These are phyloP conservation scores for Favolaschia claudopus DNA, from an alignment of 768 basidiomycete genomes.

Conservation along the genomic window DNA sequence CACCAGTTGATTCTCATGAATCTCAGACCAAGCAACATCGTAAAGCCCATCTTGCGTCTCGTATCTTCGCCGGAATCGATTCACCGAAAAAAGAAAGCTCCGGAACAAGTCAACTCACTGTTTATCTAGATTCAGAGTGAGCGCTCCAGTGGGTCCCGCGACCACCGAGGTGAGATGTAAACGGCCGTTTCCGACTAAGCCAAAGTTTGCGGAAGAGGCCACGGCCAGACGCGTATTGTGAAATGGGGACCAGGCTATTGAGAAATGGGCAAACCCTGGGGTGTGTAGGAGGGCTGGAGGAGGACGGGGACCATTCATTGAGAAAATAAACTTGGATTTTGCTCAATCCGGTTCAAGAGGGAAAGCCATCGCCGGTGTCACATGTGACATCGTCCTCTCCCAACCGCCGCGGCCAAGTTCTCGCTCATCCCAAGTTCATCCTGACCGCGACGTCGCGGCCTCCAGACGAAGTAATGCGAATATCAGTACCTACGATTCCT, in stretches of 20 bases:
- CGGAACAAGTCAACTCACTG: slow-evolving; percentile 55
- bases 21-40: slow-evolving; percentile 94
- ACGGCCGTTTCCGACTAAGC: slow-evolving; percentile 95
- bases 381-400: too few relatives aligned
- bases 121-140: slow-evolving; percentile 66
- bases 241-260: slow-evolving; percentile 87
- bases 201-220: slow-evolving; percentile 91
- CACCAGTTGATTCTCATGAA: slow-evolving; percentile 92
- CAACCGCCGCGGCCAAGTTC: too few relatives aligned
- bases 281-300: slow-evolving; percentile 69
- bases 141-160: slow-evolving; percentile 52
- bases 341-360: neutral
- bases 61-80: slow-evolving; percentile 60
- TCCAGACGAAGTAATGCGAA: slow-evolving; percentile 64
- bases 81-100: neutral
- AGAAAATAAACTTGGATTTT: neutral
- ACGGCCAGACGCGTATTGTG: slow-evolving; percentile 77
- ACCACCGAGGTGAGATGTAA: slow-evolving; percentile 69
- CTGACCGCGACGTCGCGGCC: too few relatives aligned
- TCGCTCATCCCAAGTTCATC: too few relatives aligned
- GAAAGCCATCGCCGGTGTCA: neutral
- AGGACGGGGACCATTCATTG: slow-evolving; percentile 43
- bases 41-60: slow-evolving; percentile 91
- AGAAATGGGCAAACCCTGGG: slow-evolving; percentile 86
- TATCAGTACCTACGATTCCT: slow-evolving; percentile 81